Evolutionary conservation across 768 basidiomycete species (phyloP), one percentile per base, ranked within the genome.

Genomic region (Chalciporus chontae): DNA sequence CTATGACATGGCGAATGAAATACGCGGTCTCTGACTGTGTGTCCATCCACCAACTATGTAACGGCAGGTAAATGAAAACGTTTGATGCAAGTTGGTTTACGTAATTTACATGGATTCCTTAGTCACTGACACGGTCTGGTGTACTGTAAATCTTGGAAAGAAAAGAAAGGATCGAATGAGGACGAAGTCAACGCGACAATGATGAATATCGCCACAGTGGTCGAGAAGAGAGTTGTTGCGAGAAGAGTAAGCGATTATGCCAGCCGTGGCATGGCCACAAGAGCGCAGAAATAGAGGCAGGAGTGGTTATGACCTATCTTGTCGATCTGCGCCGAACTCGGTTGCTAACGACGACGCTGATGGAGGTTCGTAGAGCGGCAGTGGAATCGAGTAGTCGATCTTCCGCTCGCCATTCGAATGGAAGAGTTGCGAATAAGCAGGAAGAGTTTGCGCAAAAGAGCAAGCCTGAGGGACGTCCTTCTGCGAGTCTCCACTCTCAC

Each of bases 341-440:
- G 48, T 43, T 21, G 46, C 36, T 15, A 36, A 40, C 0, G 49
- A 57, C 29, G 54, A 39, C n/a, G 45, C 32, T 14, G 36, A 40
- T 17, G 56, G 54, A 47, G 79, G 83, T 14, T 77, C 78, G 60
- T 88, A 88, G 19, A 77, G 70, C 0, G 88, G 89, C 38, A 88
- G 68, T 13, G 81, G 84, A 14, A 43, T 58, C n/a, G 77, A 79
- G 52, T 78, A 75, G 60, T 90, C 87, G 43, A 87, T 73, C 69
- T 81, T 86, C 47, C 76, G 76, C 45, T 89, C 84, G 15, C 90
- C 90, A 56, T 87, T 86, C 15, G 72, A 59, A 60, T 90, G 70
- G 69, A 84, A 92, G 17, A 92, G 73, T 55, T 90, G 87, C 5
- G 86, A 88, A 61, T 92, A 92, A 3, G 83, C 77, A 2, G 90